Base-by-base conservation (phyloP, 2,329 filamentous ascomycete genomes). In the Colletotrichum spinosum region DNA sequence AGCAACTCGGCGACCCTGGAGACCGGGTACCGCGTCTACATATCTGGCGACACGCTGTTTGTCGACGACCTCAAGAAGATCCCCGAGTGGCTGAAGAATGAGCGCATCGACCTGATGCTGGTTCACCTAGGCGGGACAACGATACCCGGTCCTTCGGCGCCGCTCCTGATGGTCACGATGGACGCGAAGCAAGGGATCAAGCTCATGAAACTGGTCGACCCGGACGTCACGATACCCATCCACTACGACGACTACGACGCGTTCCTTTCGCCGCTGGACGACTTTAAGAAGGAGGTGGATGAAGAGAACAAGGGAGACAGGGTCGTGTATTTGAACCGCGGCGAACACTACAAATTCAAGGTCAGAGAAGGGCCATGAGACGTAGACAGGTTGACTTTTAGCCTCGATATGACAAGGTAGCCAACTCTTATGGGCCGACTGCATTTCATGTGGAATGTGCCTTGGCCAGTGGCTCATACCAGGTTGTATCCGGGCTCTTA, bases 141-240 rank as follows among this genome's bases (percentile, higher is more conserved):
- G 4, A 86, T 92, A 37, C 89, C 88, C 0, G 81, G 83, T 1
- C 86, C 87, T 0, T 79, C 81, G 6, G 70, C 88, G 73, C 86
- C 87, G 49, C 74, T 90, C 65, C 64, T 90, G 33, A 90, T 90
- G 88, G 86, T 90, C 2, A 91, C 88, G 0, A 91, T 91, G 88
- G 88, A 91, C 73, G 88, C 84, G 25, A 80, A 83, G 71, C 86
- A 90, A 25, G 25, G 25, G 4, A 25, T 91, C 35, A 76, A 88
- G 75, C 72, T 91, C 67, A 84, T 91, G 73, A 77, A 80, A 69
- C 69, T 90, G 62, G 83, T 91, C 38, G 77, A 86, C 37, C 86
- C 88, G 5, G 84, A 89, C 39, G 39, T 42, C 9, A 42, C 39
- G 13, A 42, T 91, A 50, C 88, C 88, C 4, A 84, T 90, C 41